Conservation (phyloP, 345 rosid genomes). For the Rhodamnia rubescens region DNA sequence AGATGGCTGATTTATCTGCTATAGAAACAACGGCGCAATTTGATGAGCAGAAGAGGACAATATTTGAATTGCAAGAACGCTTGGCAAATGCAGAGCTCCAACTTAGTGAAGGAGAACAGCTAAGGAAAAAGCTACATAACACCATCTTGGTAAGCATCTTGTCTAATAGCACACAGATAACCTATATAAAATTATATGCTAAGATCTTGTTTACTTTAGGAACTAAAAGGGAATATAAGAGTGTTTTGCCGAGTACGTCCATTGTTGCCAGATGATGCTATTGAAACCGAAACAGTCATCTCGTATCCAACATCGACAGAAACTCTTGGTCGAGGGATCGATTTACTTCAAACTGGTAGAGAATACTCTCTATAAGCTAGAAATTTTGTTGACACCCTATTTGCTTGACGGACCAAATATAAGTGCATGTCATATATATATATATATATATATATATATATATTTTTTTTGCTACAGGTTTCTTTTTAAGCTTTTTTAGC, state of each 20-base stretch:
- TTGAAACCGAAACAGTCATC: constrained; percentile 40
- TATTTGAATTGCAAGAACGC: constrained; percentile 38
- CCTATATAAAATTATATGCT: neutral
- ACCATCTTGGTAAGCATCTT: constrained; percentile 54
- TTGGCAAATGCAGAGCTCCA: constrained; percentile 49
- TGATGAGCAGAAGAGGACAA: constrained; percentile 35
- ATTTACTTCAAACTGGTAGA: constrained; percentile 69
- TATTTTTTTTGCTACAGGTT: neutral
- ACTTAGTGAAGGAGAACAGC: constrained; percentile 61
- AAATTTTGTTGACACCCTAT: neutral
- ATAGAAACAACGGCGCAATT: constrained; percentile 35
- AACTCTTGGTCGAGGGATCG: constrained; percentile 70
- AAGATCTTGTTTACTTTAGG: constrained; percentile 26
- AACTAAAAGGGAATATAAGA: constrained; percentile 93
- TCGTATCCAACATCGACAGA: constrained; percentile 67
- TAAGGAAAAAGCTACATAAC: constrained; percentile 79
- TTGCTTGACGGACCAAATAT: neutral
- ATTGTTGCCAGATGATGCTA: constrained; percentile 62
- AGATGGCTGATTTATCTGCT: constrained; percentile 53
- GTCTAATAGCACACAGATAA: neutral
- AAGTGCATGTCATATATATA: neutral
- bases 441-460: neutral
- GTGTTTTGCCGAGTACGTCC: constrained; percentile 97
- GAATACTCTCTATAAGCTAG: neutral
- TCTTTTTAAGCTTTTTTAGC: neutral